Evolutionary conservation across 345 rosid genomes (phyloP), one percentile per base, ranked within the genome.

Genomic region (Sisymbrium altissimum): DNA sequence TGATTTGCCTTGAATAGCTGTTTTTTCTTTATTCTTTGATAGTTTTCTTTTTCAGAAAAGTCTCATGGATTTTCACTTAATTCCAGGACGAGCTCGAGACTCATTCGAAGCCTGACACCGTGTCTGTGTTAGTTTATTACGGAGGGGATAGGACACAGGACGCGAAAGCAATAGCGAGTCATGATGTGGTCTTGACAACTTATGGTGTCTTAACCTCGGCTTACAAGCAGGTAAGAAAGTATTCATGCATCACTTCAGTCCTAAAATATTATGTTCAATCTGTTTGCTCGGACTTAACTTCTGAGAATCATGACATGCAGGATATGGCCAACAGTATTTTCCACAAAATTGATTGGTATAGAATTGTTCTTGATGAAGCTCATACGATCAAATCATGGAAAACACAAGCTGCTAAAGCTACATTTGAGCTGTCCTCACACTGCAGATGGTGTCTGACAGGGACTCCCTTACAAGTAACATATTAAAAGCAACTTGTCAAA

Each of bases 401-500:
- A 79, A 78, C 86, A 10, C 50, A 63, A 69, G 82, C 64, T 74
- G 90, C 92, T 78, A 84, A 73, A 68, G 84, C 92, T 50, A 74
- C 88, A 0, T 87, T 81, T 67, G 62, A 52, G 12, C 71, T 87
- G 78, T 75, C 86, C 19, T 77, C 90, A 5, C 85, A 89, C 54
- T 83, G 85, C 77, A 82, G 90, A 14, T 89, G 96, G 96, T 87
- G 96, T 80, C 85, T 87, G 25, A 84, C 90, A 9, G 88, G 92
- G 71, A 89, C 92, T 67, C 96, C 92, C 9, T 67, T 89, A 61
- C 89, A 87, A 84, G 92, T 87, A 55, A 68, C 56, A 65, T 58
- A 65, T 18, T 39, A 57, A 23, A 29, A 18, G 18, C 30, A 53
- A 40, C 30, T 58, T 11, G 2, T 36, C 23, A 40, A 38, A 0